Conservation (phyloP, 2,329 filamentous ascomycete species). For the Venturia oleaginea region DNA sequence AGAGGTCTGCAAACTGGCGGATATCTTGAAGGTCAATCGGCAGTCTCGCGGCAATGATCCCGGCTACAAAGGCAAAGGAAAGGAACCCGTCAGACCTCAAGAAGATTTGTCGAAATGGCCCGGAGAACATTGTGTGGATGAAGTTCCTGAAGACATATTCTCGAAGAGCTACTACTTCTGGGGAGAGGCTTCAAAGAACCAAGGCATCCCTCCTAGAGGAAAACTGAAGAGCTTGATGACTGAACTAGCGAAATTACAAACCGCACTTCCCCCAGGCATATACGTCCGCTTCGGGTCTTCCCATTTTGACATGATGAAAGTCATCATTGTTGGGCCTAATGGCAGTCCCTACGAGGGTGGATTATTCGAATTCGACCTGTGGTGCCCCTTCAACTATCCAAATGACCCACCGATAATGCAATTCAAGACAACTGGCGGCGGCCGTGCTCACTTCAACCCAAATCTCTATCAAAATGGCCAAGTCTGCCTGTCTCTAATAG, state of each 20-base stretch:
- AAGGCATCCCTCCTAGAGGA: constrained; percentile 19
- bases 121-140: constrained; percentile 26
- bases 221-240: constrained; percentile 41
- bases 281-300: constrained; percentile 39
- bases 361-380: constrained; percentile 47
- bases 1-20: constrained; percentile 23
- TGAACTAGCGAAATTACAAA: constrained; percentile 38
- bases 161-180: constrained; percentile 21
- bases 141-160: constrained; percentile 31
- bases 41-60: neutral
- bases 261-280: constrained; percentile 42
- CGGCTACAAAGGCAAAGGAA: neutral
- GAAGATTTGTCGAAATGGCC: constrained; percentile 21
- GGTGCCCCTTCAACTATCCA: constrained; percentile 36
- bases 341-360: constrained; percentile 47
- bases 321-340: constrained; percentile 40
- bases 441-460: constrained; percentile 38
- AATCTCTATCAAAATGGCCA: constrained; percentile 43
- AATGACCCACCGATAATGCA: constrained; percentile 31
- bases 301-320: constrained; percentile 43
- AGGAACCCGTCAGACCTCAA: constrained; percentile 11
- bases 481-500: constrained; percentile 43
- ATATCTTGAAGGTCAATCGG: constrained; percentile 16
- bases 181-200: constrained; percentile 15
- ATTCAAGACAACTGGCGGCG: constrained; percentile 39